Evolutionary conservation across 2,329 filamentous ascomycete species (phyloP).

Genomic region (Parastagonospora nodorum): DNA sequence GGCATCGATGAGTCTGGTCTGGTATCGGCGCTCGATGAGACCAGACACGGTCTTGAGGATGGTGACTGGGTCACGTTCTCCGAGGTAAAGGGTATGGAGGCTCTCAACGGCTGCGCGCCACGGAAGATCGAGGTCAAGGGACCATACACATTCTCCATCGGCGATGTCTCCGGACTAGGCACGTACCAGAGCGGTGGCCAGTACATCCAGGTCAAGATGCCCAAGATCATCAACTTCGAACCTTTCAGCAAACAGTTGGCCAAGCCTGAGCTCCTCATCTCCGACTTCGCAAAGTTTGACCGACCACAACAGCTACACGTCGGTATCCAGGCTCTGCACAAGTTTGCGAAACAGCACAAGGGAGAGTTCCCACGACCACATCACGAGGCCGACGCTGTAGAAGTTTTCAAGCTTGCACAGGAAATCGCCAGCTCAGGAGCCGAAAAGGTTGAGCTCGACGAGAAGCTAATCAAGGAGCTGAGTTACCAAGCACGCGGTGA

Average conservation of each 20-base stretch:
- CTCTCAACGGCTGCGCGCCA: slow-evolving; percentile 79
- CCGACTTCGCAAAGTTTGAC: slow-evolving; percentile 98
- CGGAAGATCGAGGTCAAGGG: slow-evolving; percentile 91
- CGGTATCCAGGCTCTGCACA: slow-evolving; percentile 89
- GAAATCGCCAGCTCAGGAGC: slow-evolving; percentile 68
- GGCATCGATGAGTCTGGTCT: slow-evolving; percentile 87
- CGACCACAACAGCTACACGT: slow-evolving; percentile 89
- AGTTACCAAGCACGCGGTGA: slow-evolving; percentile 94
- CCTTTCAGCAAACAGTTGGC: slow-evolving; percentile 76
- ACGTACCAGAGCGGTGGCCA: slow-evolving; percentile 87
- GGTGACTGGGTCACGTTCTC: slow-evolving; percentile 96
- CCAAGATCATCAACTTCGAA: slow-evolving; percentile 89
- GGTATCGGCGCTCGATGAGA: slow-evolving; percentile 93
- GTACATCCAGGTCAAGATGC: slow-evolving; percentile 98
- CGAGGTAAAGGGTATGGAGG: slow-evolving; percentile 91
- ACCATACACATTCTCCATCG: slow-evolving; percentile 96
- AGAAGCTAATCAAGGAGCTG: slow-evolving; percentile 90
- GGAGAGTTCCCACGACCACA: slow-evolving; percentile 80
- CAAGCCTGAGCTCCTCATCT: slow-evolving; percentile 86
- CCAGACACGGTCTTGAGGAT: slow-evolving; percentile 91
- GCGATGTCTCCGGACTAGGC: slow-evolving; percentile 85
- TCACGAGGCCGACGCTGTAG: slow-evolving; percentile 80
- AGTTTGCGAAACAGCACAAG: slow-evolving; percentile 74
- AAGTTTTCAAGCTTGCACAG: slow-evolving; percentile 77
- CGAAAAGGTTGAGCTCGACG: slow-evolving; percentile 81